A percentile compares a stretch with the other conserved stretches of the same genome.
Conservation (phyloP, 805 yeast genomes). For the Candida awuae region DNA sequence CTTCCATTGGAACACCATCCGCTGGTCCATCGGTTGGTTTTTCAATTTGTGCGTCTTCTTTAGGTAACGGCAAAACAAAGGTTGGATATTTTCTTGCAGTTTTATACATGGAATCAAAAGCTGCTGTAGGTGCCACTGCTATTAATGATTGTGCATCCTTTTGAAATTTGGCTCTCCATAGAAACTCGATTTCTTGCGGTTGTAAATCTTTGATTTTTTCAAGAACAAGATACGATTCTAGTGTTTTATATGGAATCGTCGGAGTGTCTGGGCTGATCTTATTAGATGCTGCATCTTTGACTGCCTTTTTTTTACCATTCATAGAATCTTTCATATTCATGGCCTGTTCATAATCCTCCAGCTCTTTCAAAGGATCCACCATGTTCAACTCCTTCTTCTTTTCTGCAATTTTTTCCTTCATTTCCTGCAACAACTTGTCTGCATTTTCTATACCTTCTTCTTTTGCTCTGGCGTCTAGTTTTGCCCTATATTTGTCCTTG, state of each 20-base stretch:
- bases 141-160: slow-evolving; percentile 49
- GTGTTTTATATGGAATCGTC: slow-evolving; percentile 54
- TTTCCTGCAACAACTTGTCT: slow-evolving; percentile 52
- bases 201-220: slow-evolving; percentile 54
- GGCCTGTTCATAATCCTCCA: slow-evolving; percentile 40
- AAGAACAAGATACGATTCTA: slow-evolving; percentile 62
- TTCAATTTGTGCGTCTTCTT: slow-evolving; percentile 38
- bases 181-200: slow-evolving; percentile 56
- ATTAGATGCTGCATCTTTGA: slow-evolving; percentile 20
- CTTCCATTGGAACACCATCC: slow-evolving; percentile 43
- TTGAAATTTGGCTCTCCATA: slow-evolving; percentile 87
- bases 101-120: slow-evolving; percentile 54
- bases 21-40: slow-evolving; percentile 17
- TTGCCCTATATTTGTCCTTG: slow-evolving; percentile 32
- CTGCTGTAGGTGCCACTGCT: slow-evolving; percentile 51
- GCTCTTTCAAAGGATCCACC: slow-evolving; percentile 61
- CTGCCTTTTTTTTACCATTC: slow-evolving; percentile 19
- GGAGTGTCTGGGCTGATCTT: slow-evolving; percentile 29
- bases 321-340: slow-evolving; percentile 16
- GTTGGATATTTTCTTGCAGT: slow-evolving; percentile 69
- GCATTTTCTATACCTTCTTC: slow-evolving; percentile 39
- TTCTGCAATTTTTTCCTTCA: slow-evolving; percentile 52
- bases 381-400: slow-evolving; percentile 49
- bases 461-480: slow-evolving; percentile 34
- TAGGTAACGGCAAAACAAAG: slow-evolving; percentile 87